phyloP scores from a whole-genome alignment of 2,329 filamentous ascomycete genomes.

The Trichophyton simii region DNA sequence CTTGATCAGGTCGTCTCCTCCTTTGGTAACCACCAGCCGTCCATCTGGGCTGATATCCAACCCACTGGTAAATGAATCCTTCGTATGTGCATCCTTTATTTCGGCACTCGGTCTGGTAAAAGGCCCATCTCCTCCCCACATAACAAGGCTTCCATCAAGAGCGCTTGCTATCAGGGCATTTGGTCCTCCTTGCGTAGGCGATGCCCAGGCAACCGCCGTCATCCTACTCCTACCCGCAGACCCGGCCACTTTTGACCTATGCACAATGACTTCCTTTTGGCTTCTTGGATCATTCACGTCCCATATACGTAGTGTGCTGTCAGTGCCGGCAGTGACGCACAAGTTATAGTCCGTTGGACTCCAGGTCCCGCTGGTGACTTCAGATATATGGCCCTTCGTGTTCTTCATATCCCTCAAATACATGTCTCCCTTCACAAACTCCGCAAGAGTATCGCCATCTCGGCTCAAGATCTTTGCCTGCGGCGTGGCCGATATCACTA shows the following conservation, averaged over 20 bases:
- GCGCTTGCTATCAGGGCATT: slow-evolving; percentile 71
- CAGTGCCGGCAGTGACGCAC: slow-evolving; percentile 82
- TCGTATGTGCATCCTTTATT: slow-evolving; percentile 67
- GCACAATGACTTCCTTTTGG: slow-evolving; percentile 88
- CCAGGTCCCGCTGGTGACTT: slow-evolving; percentile 82
- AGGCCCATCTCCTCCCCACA: slow-evolving; percentile 85
- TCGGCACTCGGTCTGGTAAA: slow-evolving; percentile 72
- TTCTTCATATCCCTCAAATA: slow-evolving; percentile 95
- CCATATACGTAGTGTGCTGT: slow-evolving; percentile 94
- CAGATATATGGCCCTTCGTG: slow-evolving; percentile 91
- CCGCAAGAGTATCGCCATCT: slow-evolving; percentile 72
- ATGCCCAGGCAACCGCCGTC: slow-evolving; percentile 82
- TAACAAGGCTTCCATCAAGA: slow-evolving; percentile 75
- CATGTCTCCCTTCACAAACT: slow-evolving; percentile 97
- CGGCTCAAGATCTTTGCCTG: slow-evolving; percentile 82
- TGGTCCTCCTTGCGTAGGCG: slow-evolving; percentile 59
- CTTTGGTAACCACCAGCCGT: slow-evolving; percentile 76
- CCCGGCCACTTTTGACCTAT: slow-evolving; percentile 83
- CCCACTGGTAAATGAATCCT: slow-evolving; percentile 81
- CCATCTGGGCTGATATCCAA: slow-evolving; percentile 85
- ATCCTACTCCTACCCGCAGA: slow-evolving; percentile 84
- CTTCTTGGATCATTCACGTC: slow-evolving; percentile 81
- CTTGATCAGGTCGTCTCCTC: slow-evolving; percentile 86
- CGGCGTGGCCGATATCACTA: slow-evolving; percentile 78
- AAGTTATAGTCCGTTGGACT: slow-evolving; percentile 73